Percentiles rank a stretch among this genome's conserved stretches.
Evolutionary conservation across 2,329 filamentous ascomycete species (phyloP).

Genomic region (Hawksworthiomyces lignivorus): DNA sequence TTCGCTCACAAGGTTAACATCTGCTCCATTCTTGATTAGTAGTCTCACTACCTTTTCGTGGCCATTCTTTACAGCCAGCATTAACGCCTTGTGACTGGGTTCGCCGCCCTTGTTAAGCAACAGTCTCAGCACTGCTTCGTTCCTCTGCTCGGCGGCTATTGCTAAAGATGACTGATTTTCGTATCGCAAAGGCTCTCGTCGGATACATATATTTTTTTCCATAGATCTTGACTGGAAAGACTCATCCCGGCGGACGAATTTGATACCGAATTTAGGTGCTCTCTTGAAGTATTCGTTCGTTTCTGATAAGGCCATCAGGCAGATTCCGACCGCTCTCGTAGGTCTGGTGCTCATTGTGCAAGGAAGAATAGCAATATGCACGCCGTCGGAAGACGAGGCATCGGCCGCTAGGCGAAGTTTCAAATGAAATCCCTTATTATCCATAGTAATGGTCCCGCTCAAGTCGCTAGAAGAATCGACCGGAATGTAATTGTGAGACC

Average conservation of each 20-base stretch:
- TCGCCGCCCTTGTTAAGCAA: not conserved
- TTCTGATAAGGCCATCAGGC: not conserved
- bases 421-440: not conserved
- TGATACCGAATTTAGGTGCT: not conserved
- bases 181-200: too few species aligned
- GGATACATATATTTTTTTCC: too few species aligned
- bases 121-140: not conserved
- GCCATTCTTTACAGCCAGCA: too few species aligned
- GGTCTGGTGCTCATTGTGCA: not conserved
- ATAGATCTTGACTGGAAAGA: too few species aligned
- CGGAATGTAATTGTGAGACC: not conserved
- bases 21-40: not conserved
- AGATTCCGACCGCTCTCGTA: not conserved
- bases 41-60: too few species aligned
- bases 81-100: not conserved
- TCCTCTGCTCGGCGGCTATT: not conserved
- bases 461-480: not conserved
- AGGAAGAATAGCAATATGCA: too few species aligned
- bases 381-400: too few species aligned
- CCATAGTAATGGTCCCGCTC: not conserved
- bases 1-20: too few species aligned
- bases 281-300: not conserved
- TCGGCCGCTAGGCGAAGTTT: not conserved
- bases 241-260: too few species aligned
- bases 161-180: too few species aligned